Conservation (phyloP, 768 basidiomycete genomes). For the Trametes sanguinea region DNA sequence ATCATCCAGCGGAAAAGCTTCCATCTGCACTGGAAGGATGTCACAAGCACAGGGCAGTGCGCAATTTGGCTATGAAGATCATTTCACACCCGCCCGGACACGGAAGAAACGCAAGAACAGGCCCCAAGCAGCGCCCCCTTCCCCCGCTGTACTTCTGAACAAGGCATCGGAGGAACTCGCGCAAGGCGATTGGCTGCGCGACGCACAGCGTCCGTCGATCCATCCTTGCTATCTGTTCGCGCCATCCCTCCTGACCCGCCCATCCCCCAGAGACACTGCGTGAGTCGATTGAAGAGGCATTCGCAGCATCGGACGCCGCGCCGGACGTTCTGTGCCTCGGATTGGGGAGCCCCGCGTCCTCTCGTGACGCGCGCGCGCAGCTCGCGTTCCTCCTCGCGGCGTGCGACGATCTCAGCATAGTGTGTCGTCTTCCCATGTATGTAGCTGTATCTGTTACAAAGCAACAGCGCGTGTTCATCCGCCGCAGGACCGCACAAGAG, state of each 20-base stretch:
- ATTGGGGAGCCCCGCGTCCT: slow-evolving; percentile 68
- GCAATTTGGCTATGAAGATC: slow-evolving; percentile 47
- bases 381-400: slow-evolving; percentile 64
- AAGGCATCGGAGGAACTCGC: slow-evolving; percentile 48
- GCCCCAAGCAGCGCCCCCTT: slow-evolving; percentile 32
- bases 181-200: slow-evolving; percentile 53
- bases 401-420: slow-evolving; percentile 57
- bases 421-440: slow-evolving; percentile 44
- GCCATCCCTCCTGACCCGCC: slow-evolving; percentile 14
- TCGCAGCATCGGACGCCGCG: slow-evolving; percentile 19
- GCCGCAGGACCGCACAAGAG: slow-evolving; percentile 46
- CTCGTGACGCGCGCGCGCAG: slow-evolving; percentile 63
- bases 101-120: slow-evolving; percentile 56
- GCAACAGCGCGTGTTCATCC: slow-evolving; percentile 23
- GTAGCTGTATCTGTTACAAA: slow-evolving; percentile 1
- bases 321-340: slow-evolving; percentile 64
- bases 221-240: slow-evolving; percentile 8
- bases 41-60: neutral
- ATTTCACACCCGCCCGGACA: slow-evolving; percentile 52
- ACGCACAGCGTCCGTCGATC: slow-evolving; percentile 54
- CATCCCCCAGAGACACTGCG: slow-evolving; percentile 27
- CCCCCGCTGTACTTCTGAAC: slow-evolving; percentile 43
- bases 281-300: slow-evolving; percentile 25
- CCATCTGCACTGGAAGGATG: neutral
- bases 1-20: too few species aligned